Conservation (phyloP, 2,329 filamentous ascomycete genomes). For the Zymoseptoria ardabiliae region DNA sequence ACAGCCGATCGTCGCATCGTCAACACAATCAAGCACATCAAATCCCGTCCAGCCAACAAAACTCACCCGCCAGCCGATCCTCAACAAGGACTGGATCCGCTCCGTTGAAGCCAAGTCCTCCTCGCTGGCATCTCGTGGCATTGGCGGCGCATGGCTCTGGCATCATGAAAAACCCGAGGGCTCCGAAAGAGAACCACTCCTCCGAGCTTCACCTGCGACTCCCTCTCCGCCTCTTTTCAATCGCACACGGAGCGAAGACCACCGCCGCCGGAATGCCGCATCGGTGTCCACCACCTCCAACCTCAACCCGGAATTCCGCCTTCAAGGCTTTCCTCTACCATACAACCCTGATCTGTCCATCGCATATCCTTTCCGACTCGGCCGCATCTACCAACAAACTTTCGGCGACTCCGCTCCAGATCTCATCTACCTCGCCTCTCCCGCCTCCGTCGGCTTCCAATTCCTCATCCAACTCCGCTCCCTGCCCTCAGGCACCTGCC, state of each 20-base stretch:
- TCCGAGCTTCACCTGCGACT: slow-evolving; percentile 5
- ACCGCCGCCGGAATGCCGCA: slow-evolving; percentile 23
- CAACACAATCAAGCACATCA: slow-evolving; percentile 21
- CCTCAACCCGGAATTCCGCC: slow-evolving; percentile 46
- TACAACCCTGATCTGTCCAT: slow-evolving; percentile 66
- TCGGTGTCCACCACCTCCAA: not conserved
- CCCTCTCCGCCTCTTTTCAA: slow-evolving; percentile 23
- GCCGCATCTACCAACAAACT: slow-evolving; percentile 52
- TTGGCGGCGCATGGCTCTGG: slow-evolving; percentile 29
- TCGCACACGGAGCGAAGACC: slow-evolving; percentile 23
- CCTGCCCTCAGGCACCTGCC: slow-evolving; percentile 41
- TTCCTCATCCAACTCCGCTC: slow-evolving; percentile 62
- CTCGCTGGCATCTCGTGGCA: slow-evolving; percentile 26
- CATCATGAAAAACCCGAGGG: slow-evolving; percentile 20
- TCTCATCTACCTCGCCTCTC: slow-evolving; percentile 62
- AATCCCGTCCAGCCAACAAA: slow-evolving; percentile 15
- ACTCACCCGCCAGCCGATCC: slow-evolving; percentile 22
- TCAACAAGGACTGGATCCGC: slow-evolving; percentile 30
- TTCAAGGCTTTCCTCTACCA: slow-evolving; percentile 59
- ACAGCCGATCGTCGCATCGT: slow-evolving; percentile 37
- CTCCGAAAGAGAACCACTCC: slow-evolving; percentile 13
- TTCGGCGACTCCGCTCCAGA: slow-evolving; percentile 50
- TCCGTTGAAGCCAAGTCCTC: slow-evolving; percentile 27
- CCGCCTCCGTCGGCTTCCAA: slow-evolving; percentile 63
- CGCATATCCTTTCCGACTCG: slow-evolving; percentile 61